phyloP scores from a whole-genome alignment of 2,329 filamentous ascomycete genomes.

The Lomentospora prolificans region DNA sequence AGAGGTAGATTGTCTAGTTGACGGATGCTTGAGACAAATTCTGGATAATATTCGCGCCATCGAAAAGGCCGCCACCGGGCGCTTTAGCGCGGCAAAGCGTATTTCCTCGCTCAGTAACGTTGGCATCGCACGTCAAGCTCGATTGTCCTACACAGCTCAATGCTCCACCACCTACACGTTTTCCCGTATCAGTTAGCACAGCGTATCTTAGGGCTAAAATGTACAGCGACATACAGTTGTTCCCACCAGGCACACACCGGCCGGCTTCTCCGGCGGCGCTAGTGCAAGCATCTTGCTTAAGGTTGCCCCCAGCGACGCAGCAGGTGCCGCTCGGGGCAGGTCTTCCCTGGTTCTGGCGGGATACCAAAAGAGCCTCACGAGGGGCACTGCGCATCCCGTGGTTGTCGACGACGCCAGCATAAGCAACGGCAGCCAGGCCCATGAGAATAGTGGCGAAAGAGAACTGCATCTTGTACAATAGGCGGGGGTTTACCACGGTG shows the following conservation, averaged over 20 bases:
- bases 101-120: conserved; percentile 18
- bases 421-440: conserved; percentile 17
- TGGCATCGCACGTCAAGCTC: conserved; percentile 19
- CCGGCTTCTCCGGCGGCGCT: conserved; percentile 21
- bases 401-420: conserved; percentile 13
- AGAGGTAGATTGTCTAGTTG: too few relatives aligned
- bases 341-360: conserved; percentile 23
- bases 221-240: conserved; percentile 23
- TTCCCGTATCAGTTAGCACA: background rate
- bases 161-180: conserved; percentile 13
- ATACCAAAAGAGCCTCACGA: conserved; percentile 15
- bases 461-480: conserved; percentile 20
- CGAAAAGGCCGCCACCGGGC: conserved; percentile 16
- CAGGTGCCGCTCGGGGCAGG: conserved; percentile 24
- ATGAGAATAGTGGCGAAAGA: conserved; percentile 16
- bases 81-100: conserved; percentile 18
- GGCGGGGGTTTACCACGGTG: background rate
- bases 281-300: conserved; percentile 27
- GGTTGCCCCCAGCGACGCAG: conserved; percentile 23
- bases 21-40: conserved; percentile 16
- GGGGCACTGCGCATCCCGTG: background rate
- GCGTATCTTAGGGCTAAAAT: background rate
- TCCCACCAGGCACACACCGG: conserved; percentile 23
- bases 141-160: conserved; percentile 20
- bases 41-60: conserved; percentile 17